Evolutionary conservation across 1,139 yeast genomes (phyloP).

Genomic region (Lodderomyces orthopsilosis): DNA sequence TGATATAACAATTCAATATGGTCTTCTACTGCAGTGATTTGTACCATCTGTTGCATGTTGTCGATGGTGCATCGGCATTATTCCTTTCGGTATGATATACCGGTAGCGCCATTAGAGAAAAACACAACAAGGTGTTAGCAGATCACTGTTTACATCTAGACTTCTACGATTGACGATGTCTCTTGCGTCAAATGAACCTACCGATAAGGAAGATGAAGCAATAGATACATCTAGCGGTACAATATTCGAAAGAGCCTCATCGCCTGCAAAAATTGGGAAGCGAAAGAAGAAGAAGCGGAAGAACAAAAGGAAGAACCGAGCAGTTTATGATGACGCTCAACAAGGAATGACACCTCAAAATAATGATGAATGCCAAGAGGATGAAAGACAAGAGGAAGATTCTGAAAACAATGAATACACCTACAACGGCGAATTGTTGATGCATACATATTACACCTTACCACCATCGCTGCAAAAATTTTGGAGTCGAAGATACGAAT

Average conservation of each 20-base stretch:
- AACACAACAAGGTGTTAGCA: too few relatives aligned
- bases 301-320: constrained; percentile 5
- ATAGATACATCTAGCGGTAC: background rate
- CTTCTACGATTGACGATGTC: background rate
- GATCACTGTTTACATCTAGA: too few relatives aligned
- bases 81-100: too few relatives aligned
- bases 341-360: background rate
- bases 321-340: background rate
- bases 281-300: constrained; percentile 8
- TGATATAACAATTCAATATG: too few relatives aligned
- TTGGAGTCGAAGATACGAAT: constrained; percentile 56
- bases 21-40: too few relatives aligned
- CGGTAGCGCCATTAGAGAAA: constrained; percentile 3
- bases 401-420: constrained; percentile 15
- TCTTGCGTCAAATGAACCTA: background rate
- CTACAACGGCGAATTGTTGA: constrained; percentile 31
- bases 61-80: too few relatives aligned
- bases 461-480: constrained; percentile 48
- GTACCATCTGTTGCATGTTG: too few relatives aligned
- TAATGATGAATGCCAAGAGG: constrained; percentile 1
- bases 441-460: constrained; percentile 39
- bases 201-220: background rate
- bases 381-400: constrained; percentile 4
- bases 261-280: constrained; percentile 2
- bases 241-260: background rate